Conservation (phyloP, 2,329 filamentous ascomycete species). For the Nothophaeocryptopus gaeumannii region DNA sequence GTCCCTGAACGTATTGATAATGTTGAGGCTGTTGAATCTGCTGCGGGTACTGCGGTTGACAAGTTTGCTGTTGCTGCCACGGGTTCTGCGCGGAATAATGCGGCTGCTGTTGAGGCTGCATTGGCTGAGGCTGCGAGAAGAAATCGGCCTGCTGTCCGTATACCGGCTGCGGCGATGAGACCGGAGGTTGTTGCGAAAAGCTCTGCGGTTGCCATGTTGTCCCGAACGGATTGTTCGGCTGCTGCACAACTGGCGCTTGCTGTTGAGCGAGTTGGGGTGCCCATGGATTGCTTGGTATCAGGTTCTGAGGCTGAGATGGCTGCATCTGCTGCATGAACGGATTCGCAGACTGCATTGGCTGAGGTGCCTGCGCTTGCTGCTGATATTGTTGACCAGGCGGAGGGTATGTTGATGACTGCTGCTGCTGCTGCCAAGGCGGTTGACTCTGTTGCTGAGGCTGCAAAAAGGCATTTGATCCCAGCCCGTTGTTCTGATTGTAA, state of each 20-base stretch:
- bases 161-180: conserved; percentile 27
- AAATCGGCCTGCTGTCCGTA: conserved; percentile 31
- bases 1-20: conserved; percentile 28
- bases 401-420: conserved; percentile 12
- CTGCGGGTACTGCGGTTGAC: conserved; percentile 34
- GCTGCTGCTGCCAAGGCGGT: conserved; percentile 21
- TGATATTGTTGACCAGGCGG: conserved; percentile 26
- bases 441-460: conserved; percentile 25
- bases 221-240: conserved; percentile 14
- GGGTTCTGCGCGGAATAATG: conserved; percentile 19
- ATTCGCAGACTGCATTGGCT: conserved; percentile 53
- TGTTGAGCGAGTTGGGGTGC: conserved; percentile 28
- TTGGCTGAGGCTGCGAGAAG: conserved; percentile 24
- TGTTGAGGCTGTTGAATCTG: conserved; percentile 36
- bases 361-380: conserved; percentile 23
- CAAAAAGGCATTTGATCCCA: conserved; percentile 32
- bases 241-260: conserved; percentile 9
- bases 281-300: conserved; percentile 43
- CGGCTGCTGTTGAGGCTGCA: conserved; percentile 15
- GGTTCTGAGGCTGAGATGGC: conserved; percentile 36
- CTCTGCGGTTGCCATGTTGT: conserved; percentile 24
- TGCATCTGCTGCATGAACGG: conserved; percentile 42
- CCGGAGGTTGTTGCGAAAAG: conserved; percentile 34
- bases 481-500: conserved; percentile 25
- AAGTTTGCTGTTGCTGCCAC: conserved; percentile 31